phyloP scores from a whole-genome alignment of 345 rosid genomes.

The Linum lewisii region DNA sequence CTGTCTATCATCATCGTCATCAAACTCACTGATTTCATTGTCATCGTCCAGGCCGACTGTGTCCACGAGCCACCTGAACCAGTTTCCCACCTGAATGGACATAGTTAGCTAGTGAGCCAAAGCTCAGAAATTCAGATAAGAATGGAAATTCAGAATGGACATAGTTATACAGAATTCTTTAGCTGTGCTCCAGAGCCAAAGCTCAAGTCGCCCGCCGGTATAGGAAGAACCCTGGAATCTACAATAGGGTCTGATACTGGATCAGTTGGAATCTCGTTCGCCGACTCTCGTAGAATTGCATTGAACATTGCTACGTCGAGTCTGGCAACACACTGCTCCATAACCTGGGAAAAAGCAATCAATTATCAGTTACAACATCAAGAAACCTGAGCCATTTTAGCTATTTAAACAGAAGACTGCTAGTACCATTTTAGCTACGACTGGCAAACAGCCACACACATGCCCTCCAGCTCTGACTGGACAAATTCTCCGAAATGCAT shows the following conservation, averaged over 20 bases:
- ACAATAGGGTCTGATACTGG: constrained; percentile 89
- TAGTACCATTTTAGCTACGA: constrained; percentile 63
- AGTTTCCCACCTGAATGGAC: constrained; percentile 66
- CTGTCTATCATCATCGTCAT: constrained; percentile 25
- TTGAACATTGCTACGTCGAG: constrained; percentile 96
- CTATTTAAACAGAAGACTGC: no score
- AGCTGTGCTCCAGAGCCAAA: constrained; percentile 98
- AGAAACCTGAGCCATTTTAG: no score
- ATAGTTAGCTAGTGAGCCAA: constrained; percentile 2
- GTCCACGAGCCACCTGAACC: constrained; percentile 83
- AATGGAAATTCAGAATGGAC: background rate
- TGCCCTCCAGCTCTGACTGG: constrained; percentile 84
- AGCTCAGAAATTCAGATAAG: background rate
- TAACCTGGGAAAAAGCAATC: constrained; percentile 39
- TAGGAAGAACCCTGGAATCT: constrained; percentile 82
- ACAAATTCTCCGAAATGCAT: constrained; percentile 67
- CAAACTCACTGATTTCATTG: constrained; percentile 19
- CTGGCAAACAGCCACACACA: constrained; percentile 88
- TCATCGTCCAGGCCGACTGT: constrained; percentile 55
- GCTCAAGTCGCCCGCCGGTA: constrained; percentile 91
- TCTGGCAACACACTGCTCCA: constrained; percentile 73
- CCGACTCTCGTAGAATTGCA: constrained; percentile 90
- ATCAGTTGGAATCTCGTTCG: constrained; percentile 86
- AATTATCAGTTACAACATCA: constrained; percentile 10
- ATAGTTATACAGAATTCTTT: constrained; percentile 82